A percentile compares a stretch with the other conserved stretches of the same genome.
These are phyloP conservation scores for Fusarium armeniacum DNA, from an alignment of 2,329 filamentous ascomycete genomes.

Conservation along the genomic window DNA sequence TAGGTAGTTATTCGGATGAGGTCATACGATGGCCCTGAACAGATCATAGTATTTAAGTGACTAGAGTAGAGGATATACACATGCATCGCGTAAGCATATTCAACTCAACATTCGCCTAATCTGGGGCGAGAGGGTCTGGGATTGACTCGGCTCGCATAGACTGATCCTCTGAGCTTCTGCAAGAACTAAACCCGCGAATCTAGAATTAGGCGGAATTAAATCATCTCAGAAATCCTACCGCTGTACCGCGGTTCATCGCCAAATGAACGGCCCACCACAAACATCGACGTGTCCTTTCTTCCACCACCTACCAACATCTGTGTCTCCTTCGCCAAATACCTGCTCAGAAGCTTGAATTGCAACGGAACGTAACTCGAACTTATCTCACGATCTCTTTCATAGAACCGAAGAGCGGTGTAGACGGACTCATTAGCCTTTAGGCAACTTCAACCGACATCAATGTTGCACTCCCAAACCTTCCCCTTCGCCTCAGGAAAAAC, in stretches of 20 bases:
- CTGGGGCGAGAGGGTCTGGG: neutral
- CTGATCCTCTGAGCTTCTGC: neutral
- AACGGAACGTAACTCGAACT: neutral
- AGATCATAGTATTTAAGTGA: rapidly evolving
- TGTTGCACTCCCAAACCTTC: constrained; percentile 31
- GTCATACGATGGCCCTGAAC: rapidly evolving
- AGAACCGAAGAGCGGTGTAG: constrained; percentile 20
- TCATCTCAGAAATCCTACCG: neutral
- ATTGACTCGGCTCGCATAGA: neutral
- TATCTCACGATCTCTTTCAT: neutral
- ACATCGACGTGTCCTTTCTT: neutral
- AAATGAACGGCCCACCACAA: neutral
- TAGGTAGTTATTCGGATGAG: neutral
- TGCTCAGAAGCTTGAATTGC: neutral
- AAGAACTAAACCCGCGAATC: neutral
- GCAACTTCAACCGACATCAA: constrained; percentile 41
- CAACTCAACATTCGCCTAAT: neutral
- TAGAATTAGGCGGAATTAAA: neutral
- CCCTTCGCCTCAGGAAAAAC: neutral
- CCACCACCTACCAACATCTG: neutral
- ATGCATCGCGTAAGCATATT: neutral
- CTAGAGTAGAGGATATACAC: neutral
- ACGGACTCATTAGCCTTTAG: neutral
- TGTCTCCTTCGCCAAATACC: neutral
- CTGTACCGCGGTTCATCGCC: neutral